Conservation (phyloP, 2,329 filamentous ascomycete species). For the Leptographium procerum region DNA sequence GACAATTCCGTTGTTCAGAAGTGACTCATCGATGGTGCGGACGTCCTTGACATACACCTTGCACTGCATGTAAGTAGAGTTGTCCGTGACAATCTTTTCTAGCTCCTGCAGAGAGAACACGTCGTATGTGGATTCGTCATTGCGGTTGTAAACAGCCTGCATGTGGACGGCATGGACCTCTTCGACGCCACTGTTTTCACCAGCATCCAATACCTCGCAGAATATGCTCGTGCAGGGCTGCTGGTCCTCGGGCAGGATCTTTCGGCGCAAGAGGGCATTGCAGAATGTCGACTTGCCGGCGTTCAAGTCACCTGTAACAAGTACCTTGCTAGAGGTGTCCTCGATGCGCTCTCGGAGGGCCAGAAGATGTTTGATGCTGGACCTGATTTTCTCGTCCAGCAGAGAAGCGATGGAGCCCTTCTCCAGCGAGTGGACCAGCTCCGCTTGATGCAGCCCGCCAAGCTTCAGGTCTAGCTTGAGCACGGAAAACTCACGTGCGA, state of each 20-base stretch:
- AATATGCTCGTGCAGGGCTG: slow-evolving; percentile 98
- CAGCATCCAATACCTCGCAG: slow-evolving; percentile 87
- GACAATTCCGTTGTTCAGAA: slow-evolving; percentile 94
- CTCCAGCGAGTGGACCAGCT: slow-evolving; percentile 88
- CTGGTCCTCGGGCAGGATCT: slow-evolving; percentile 90
- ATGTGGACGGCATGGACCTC: slow-evolving; percentile 94
- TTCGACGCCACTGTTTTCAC: slow-evolving; percentile 82
- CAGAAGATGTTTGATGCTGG: slow-evolving; percentile 82
- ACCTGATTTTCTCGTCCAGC: slow-evolving; percentile 85
- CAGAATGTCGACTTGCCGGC: slow-evolving; percentile 98
- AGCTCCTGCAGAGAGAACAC: slow-evolving; percentile 68
- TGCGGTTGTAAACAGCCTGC: slow-evolving; percentile 65
- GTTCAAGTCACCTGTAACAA: slow-evolving; percentile 92
- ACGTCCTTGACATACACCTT: slow-evolving; percentile 94
- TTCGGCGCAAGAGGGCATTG: slow-evolving; percentile 86
- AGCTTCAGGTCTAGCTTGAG: slow-evolving; percentile 91
- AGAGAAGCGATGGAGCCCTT: slow-evolving; percentile 84
- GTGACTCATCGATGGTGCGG: slow-evolving; percentile 77
- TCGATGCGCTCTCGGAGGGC: slow-evolving; percentile 87
- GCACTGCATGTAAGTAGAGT: slow-evolving; percentile 81
- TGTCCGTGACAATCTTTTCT: slow-evolving; percentile 83
- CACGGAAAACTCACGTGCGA: slow-evolving; percentile 91
- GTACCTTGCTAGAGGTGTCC: slow-evolving; percentile 91
- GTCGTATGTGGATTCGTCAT: slow-evolving; percentile 90
- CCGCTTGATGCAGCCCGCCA: slow-evolving; percentile 71